Evolutionary conservation across 306 rosid species (phyloP).

Genomic region (Vigna trinervia): DNA sequence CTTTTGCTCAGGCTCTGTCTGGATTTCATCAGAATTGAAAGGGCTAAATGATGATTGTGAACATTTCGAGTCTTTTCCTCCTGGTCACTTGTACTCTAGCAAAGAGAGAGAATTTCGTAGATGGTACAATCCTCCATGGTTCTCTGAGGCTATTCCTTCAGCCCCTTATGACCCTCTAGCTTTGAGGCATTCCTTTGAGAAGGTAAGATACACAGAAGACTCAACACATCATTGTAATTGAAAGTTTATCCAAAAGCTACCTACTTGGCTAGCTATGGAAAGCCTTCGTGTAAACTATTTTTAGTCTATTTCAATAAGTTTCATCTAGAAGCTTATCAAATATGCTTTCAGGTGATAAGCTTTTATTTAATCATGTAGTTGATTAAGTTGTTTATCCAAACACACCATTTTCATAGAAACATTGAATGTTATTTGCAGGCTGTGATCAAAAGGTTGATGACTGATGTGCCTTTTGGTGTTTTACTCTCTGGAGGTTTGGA

Average conservation of each 20-base stretch:
- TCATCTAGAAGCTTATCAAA: neutral
- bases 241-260: neutral
- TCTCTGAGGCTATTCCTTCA: slow-evolving; percentile 83
- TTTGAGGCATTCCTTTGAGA: slow-evolving; percentile 73
- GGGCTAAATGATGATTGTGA: slow-evolving; percentile 80
- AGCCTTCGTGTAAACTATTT: too few relatives aligned
- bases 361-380: neutral
- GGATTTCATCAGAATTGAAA: slow-evolving; percentile 83
- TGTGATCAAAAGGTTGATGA: slow-evolving; percentile 83
- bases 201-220: slow-evolving; percentile 45
- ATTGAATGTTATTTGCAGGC: slow-evolving; percentile 53
- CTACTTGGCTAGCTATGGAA: neutral
- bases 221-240: neutral
- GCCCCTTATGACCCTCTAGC: slow-evolving; percentile 78
- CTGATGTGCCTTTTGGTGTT: slow-evolving; percentile 92
- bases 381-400: neutral
- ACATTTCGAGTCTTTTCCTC: slow-evolving; percentile 77
- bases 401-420: neutral
- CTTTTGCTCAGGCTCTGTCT: slow-evolving; percentile 69
- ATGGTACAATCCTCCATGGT: slow-evolving; percentile 92
- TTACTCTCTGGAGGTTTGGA: slow-evolving; percentile 85
- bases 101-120: slow-evolving; percentile 64
- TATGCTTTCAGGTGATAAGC: neutral
- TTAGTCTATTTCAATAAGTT: neutral
- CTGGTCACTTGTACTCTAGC: slow-evolving; percentile 88